These are phyloP conservation scores for Pleurotus tuber-regium DNA, from an alignment of 768 basidiomycete species.

Conservation along the genomic window DNA sequence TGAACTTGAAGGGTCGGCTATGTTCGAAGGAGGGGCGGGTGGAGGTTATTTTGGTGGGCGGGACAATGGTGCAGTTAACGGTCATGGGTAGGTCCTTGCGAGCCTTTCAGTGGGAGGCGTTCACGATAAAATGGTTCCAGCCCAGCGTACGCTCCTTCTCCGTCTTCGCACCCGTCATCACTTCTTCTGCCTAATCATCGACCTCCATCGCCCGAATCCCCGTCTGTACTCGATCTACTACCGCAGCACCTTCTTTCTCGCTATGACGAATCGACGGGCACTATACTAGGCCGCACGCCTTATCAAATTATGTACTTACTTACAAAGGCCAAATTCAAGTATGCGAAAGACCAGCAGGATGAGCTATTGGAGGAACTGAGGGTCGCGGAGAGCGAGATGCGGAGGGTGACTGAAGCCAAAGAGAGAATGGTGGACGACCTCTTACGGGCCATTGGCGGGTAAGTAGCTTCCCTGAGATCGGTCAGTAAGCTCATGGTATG, in stretches of 20 bases:
- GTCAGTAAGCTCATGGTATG: neutral
- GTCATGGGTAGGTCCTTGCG: conserved; percentile 6
- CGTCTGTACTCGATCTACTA: neutral
- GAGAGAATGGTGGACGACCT: conserved; percentile 59
- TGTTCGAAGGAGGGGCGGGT: conserved; percentile 16
- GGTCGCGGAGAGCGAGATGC: conserved; percentile 46
- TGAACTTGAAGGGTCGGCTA: conserved; percentile 33
- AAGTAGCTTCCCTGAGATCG: conserved; percentile 19
- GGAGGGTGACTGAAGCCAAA: conserved; percentile 54
- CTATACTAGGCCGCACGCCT: conserved; percentile 69
- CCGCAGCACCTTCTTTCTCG: conserved; percentile 48
- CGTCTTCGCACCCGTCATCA: too few species aligned
- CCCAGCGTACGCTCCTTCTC: too few species aligned
- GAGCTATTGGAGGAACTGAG: conserved; percentile 64
- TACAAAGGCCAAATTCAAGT: conserved; percentile 76
- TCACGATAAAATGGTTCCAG: too few species aligned
- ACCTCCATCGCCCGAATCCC: neutral
- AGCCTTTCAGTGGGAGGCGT: too few species aligned
- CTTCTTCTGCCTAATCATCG: neutral
- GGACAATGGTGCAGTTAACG: conserved; percentile 17
- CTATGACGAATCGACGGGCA: conserved; percentile 54
- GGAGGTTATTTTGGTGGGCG: conserved; percentile 12
- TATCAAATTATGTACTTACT: conserved; percentile 67
- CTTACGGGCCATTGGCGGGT: conserved; percentile 52
- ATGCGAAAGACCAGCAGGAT: conserved; percentile 66